Evolutionary conservation across 257 asterid genomes (phyloP).

Genomic region (Petrea volubilis): DNA sequence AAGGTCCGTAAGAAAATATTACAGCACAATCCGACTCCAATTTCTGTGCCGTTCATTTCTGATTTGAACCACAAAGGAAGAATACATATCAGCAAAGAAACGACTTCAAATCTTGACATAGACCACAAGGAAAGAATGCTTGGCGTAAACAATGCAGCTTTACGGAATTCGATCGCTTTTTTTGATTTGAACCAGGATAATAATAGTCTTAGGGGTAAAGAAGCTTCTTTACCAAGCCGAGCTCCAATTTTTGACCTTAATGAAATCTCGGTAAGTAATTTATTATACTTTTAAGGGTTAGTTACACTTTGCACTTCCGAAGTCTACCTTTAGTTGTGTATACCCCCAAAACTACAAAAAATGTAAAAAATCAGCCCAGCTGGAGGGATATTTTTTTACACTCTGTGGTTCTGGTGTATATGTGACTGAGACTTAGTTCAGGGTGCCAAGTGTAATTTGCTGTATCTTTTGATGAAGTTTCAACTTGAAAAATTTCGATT

Average conservation of each 20-base stretch:
- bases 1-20: conserved; percentile 35
- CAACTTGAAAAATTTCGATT: neutral
- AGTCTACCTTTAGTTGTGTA: no score
- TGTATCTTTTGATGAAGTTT: neutral
- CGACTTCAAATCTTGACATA: conserved; percentile 26
- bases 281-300: no score
- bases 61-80: conserved; percentile 42
- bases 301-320: no score
- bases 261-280: conserved; percentile 66
- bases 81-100: conserved; percentile 34
- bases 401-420: no score
- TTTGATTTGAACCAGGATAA: conserved; percentile 66
- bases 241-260: conserved; percentile 84
- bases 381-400: no score
- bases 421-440: no score
- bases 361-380: no score
- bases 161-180: conserved; percentile 16
- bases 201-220: conserved; percentile 33
- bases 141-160: conserved; percentile 33
- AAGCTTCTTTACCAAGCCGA: conserved; percentile 43
- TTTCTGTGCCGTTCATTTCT: conserved; percentile 17
- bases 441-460: no score
- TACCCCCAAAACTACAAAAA: no score
- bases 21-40: conserved; percentile 5
- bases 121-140: conserved; percentile 44